Evolutionary conservation across 495 filamentous ascomycete species (phyloP).

Genomic region (Aspergillus taichungensis): DNA sequence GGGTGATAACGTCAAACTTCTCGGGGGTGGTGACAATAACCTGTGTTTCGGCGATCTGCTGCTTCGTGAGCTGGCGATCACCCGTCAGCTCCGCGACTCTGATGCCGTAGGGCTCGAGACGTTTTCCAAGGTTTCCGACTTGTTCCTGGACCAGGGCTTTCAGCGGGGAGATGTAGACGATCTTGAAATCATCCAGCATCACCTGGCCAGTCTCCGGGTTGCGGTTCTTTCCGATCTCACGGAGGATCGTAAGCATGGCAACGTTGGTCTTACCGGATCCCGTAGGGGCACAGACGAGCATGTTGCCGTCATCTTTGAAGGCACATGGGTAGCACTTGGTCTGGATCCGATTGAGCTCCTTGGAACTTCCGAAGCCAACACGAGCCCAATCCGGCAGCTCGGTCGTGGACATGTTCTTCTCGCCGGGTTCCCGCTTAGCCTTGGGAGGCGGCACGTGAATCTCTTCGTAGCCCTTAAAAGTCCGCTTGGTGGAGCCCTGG

Average conservation of each 20-base stretch:
- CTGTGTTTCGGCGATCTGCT: slow-evolving; percentile 95
- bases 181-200: slow-evolving; percentile 92
- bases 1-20: slow-evolving; percentile 98
- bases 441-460: slow-evolving; percentile 93
- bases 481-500: slow-evolving; percentile 86
- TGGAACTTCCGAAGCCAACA: slow-evolving; percentile 68
- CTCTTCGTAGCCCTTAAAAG: slow-evolving; percentile 97
- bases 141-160: slow-evolving; percentile 96
- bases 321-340: slow-evolving; percentile 85
- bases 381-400: slow-evolving; percentile 90
- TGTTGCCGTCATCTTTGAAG: slow-evolving; percentile 91
- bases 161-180: slow-evolving; percentile 87
- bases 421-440: slow-evolving; percentile 67
- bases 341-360: slow-evolving; percentile 89
- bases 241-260: slow-evolving; percentile 91
- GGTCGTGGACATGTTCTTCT: slow-evolving; percentile 69
- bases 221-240: slow-evolving; percentile 93
- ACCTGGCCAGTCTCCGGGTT: slow-evolving; percentile 82
- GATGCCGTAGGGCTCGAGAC: slow-evolving; percentile 85
- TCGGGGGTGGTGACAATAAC: slow-evolving; percentile 98
- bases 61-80: slow-evolving; percentile 96
- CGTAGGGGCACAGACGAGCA: slow-evolving; percentile 95
- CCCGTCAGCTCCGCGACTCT: slow-evolving; percentile 89
- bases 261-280: slow-evolving; percentile 99
- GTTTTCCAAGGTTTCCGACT: slow-evolving; percentile 90